Evolutionary conservation across 257 asterid species (phyloP).

Genomic region (Verbena officinalis): DNA sequence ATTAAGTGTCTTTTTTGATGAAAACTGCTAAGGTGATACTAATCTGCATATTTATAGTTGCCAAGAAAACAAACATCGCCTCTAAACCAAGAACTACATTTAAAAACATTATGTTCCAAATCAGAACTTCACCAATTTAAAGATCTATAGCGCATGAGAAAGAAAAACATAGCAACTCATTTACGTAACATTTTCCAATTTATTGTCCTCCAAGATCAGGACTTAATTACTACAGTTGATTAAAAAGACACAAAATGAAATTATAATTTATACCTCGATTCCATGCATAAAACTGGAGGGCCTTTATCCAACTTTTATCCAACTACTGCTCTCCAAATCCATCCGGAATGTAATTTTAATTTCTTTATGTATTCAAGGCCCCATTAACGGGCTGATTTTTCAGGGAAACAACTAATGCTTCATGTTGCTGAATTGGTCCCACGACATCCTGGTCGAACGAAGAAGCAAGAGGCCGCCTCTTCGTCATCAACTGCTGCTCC

Average conservation of each 20-base stretch:
- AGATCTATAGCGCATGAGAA: background rate
- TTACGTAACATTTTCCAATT: background rate
- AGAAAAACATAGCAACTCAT: background rate
- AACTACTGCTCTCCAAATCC: slow-evolving; percentile 77
- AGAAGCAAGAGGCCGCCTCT: slow-evolving; percentile 78
- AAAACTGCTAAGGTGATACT: no score
- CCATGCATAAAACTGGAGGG: slow-evolving; percentile 89
- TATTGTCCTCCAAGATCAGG: background rate
- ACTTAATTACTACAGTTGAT: background rate
- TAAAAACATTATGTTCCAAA: background rate
- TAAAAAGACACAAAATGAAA: background rate
- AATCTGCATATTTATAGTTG: no score
- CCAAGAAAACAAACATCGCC: background rate
- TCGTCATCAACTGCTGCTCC: slow-evolving; percentile 62
- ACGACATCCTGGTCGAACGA: slow-evolving; percentile 84
- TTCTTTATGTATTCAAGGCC: slow-evolving; percentile 33
- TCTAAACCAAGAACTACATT: background rate
- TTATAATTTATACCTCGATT: slow-evolving; percentile 84
- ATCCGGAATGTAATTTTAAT: slow-evolving; percentile 38
- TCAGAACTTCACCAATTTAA: background rate
- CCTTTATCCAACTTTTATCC: slow-evolving; percentile 95
- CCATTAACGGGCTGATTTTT: slow-evolving; percentile 28
- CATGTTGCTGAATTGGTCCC: slow-evolving; percentile 88
- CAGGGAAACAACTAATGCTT: slow-evolving; percentile 90
- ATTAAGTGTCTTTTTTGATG: background rate